Conservation (phyloP, 23 red algal genomes). For the Agarophyton chilense region DNA sequence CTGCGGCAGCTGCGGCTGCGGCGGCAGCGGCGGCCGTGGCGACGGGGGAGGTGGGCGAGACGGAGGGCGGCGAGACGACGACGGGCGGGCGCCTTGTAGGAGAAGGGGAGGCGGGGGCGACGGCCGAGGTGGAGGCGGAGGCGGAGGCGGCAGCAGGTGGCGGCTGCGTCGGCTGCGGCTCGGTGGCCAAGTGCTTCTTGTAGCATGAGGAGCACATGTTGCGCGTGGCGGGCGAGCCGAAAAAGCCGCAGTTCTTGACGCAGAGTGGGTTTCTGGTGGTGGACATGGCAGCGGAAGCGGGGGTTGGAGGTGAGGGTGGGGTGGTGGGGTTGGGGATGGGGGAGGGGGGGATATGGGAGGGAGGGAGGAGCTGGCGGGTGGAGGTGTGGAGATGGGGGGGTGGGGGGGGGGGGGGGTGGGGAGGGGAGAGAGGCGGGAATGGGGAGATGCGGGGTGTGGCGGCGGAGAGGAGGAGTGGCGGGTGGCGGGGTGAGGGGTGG, state of each 20-base stretch:
- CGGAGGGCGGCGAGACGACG: not conserved
- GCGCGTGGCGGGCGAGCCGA: conserved; percentile 81
- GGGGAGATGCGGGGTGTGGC: too few species aligned
- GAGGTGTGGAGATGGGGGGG: too few species aligned
- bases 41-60: not conserved
- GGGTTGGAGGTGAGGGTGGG: not conserved
- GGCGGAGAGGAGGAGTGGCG: too few species aligned
- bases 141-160: not conserved
- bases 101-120: not conserved
- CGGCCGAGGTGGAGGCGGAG: not conserved
- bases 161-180: conserved; percentile 14
- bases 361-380: not conserved
- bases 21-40: not conserved
- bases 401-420: not conserved
- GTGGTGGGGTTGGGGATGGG: not conserved
- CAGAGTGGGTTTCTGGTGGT: conserved; percentile 59
- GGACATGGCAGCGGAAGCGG: conserved; percentile 13
- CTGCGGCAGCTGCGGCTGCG: not conserved
- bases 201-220: conserved; percentile 98
- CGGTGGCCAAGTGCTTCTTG: conserved; percentile 61
- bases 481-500: not conserved
- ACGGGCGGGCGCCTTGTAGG: not conserved
- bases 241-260: conserved; percentile 93
- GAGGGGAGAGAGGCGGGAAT: too few species aligned
- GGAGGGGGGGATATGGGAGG: not conserved